Evolutionary conservation across 768 basidiomycete species (phyloP).

Genomic region (Naganishia randhawae): DNA sequence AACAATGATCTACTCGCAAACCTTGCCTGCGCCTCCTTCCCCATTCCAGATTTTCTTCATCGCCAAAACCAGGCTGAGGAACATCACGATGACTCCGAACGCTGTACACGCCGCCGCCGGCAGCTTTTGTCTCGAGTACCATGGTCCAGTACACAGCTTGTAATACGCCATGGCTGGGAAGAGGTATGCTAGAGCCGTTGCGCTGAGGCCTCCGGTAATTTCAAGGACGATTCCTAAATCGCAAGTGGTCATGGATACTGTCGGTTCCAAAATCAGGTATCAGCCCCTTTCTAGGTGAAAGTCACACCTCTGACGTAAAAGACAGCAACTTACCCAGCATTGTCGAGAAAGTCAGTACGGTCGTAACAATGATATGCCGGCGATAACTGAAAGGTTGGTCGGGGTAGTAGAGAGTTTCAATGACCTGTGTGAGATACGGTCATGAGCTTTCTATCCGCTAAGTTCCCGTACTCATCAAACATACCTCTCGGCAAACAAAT

Average conservation of each 20-base stretch:
- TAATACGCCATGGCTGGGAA: slow-evolving; percentile 50
- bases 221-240: slow-evolving; percentile 98
- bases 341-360: slow-evolving; percentile 70
- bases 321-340: slow-evolving; percentile 65
- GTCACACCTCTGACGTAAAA: background rate
- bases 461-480: no score
- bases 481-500: slow-evolving; percentile 93
- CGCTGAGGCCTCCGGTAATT: slow-evolving; percentile 84
- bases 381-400: slow-evolving; percentile 75
- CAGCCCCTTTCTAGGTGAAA: background rate
- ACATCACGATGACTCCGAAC: slow-evolving; percentile 75
- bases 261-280: background rate
- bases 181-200: slow-evolving; percentile 80
- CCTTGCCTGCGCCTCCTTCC: slow-evolving; percentile 63
- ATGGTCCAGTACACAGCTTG: slow-evolving; percentile 53
- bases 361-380: slow-evolving; percentile 87
- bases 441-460: background rate
- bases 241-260: slow-evolving; percentile 87
- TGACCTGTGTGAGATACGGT: slow-evolving; percentile 59
- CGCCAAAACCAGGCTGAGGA: slow-evolving; percentile 71
- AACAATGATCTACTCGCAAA: slow-evolving; percentile 55
- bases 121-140: slow-evolving; percentile 68
- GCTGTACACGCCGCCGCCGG: slow-evolving; percentile 68
- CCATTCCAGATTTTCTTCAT: slow-evolving; percentile 72
- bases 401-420: slow-evolving; percentile 94